These are phyloP conservation scores for Globisporangium alternatum DNA, from an alignment of 352 stramenopile species.

Conservation along the genomic window DNA sequence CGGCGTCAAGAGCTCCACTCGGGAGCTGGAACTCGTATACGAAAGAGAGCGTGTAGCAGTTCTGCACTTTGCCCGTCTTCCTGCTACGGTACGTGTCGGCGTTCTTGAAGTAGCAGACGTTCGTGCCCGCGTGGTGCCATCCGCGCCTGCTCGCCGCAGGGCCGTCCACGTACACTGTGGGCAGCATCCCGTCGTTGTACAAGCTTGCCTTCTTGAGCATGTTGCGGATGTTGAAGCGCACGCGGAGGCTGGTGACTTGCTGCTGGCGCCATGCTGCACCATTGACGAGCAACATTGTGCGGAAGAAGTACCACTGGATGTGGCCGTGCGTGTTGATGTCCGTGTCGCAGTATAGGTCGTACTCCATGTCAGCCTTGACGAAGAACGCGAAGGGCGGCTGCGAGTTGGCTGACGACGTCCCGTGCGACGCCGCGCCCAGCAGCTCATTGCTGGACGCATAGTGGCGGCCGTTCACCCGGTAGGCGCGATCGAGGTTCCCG, in stretches of 20 bases:
- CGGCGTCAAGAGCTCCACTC: neutral
- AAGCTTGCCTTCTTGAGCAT: constrained; percentile 84
- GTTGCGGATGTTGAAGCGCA: constrained; percentile 87
- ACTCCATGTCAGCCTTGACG: constrained; percentile 56
- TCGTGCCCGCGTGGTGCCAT: constrained; percentile 66
- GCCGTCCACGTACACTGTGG: constrained; percentile 55
- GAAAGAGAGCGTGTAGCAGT: constrained; percentile 80
- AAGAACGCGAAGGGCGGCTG: constrained; percentile 53
- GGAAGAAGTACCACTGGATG: constrained; percentile 91
- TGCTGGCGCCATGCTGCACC: constrained; percentile 3
- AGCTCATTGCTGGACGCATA: constrained; percentile 51
- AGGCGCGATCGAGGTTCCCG: constrained; percentile 69
- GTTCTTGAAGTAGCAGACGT: constrained; percentile 87
- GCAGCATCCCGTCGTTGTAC: constrained; percentile 89
- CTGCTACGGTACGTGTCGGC: constrained; percentile 57
- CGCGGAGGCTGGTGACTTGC: constrained; percentile 18
- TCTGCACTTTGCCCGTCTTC: constrained; percentile 40
- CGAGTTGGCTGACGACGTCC: constrained; percentile 9
- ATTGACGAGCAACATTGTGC: constrained; percentile 24
- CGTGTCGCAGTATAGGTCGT: constrained; percentile 72
- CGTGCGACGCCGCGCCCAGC: constrained; percentile 6
- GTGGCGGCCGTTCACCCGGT: constrained; percentile 51
- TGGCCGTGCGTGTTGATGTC: constrained; percentile 74
- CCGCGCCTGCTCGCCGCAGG: constrained; percentile 22
- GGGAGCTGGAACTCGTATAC: constrained; percentile 50